Evolutionary conservation across 192 early-diverging fungal species (phyloP).

Genomic region (Backusella tuberculispora): DNA sequence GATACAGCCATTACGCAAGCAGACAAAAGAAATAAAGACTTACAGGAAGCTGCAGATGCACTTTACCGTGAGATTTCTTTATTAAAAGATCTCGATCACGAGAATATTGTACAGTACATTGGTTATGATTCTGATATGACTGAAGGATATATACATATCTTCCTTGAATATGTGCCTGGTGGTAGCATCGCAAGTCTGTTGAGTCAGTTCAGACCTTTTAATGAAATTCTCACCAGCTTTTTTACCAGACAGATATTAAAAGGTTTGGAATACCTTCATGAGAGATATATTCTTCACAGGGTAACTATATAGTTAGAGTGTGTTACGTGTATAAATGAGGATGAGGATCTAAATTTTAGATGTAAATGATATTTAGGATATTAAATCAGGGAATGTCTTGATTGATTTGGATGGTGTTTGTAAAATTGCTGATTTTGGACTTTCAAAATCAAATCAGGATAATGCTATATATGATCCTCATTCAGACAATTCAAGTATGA

Average conservation of each 20-base stretch:
- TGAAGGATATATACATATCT: slow-evolving; percentile 73
- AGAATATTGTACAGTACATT: slow-evolving; percentile 93
- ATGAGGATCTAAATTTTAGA: too few relatives aligned
- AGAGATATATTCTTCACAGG: slow-evolving; percentile 70
- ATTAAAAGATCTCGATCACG: slow-evolving; percentile 75
- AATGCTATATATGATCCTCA: background rate
- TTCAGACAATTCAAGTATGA: slow-evolving; percentile 36
- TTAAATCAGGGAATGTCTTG: slow-evolving; percentile 80
- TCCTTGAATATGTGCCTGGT: slow-evolving; percentile 95
- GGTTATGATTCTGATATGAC: slow-evolving; percentile 50
- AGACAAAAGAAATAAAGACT: slow-evolving; percentile 41
- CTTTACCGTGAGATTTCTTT: slow-evolving; percentile 76
- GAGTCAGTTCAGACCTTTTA: slow-evolving; percentile 67
- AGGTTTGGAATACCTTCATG: slow-evolving; percentile 87
- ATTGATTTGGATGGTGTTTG: slow-evolving; percentile 81
- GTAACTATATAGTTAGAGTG: slow-evolving; percentile 35
- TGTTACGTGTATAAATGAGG: too few relatives aligned
- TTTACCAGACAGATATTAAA: slow-evolving; percentile 81
- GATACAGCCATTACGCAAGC: slow-evolving; percentile 56
- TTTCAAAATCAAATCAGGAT: slow-evolving; percentile 73
- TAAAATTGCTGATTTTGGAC: slow-evolving; percentile 97
- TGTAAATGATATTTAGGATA: slow-evolving; percentile 49
- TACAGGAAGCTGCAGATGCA: slow-evolving; percentile 52
- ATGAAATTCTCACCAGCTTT: slow-evolving; percentile 67
- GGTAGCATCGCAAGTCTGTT: slow-evolving; percentile 82